phyloP scores from a whole-genome alignment of 1,284 basidiomycete genomes.

The Malassezia furfur region DNA sequence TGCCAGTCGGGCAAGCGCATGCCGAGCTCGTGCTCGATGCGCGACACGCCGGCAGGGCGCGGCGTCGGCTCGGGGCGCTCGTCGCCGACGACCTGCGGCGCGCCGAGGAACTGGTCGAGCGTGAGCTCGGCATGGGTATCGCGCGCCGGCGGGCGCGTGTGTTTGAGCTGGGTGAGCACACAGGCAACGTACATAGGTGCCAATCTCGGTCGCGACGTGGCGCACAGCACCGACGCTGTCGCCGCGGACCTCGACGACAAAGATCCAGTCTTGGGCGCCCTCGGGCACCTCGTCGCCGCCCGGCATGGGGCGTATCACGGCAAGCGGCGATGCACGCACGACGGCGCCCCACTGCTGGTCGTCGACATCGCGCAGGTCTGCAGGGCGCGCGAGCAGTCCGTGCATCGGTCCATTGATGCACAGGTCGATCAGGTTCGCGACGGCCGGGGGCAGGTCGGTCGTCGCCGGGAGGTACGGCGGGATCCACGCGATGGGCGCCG shows the following conservation, averaged over 20 bases:
- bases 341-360: constrained; percentile 21
- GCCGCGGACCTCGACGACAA: constrained; percentile 37
- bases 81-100: constrained; percentile 4
- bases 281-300: constrained; percentile 6
- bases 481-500: constrained; percentile 12
- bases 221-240: constrained; percentile 29
- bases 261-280: constrained; percentile 34
- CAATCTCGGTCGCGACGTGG: constrained; percentile 30
- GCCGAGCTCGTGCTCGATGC: constrained; percentile 34
- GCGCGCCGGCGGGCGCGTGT: constrained; percentile 8
- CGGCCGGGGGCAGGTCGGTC: constrained; percentile 20
- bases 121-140: constrained; percentile 1
- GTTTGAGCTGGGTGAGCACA: constrained; percentile 11
- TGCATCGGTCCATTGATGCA: constrained; percentile 23
- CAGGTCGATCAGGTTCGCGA: constrained; percentile 23
- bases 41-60: constrained; percentile 33
- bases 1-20: constrained; percentile 32
- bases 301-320: constrained; percentile 29
- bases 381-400: constrained; percentile 26
- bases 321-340: constrained; percentile 21
- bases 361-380: constrained; percentile 5
- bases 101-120: constrained; percentile 33
- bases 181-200: constrained; percentile 20
- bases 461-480: constrained; percentile 14
- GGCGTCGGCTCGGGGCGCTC: not conserved